Base-by-base conservation (phyloP, 805 yeast genomes). In the Suhomyces pyralidae region DNA sequence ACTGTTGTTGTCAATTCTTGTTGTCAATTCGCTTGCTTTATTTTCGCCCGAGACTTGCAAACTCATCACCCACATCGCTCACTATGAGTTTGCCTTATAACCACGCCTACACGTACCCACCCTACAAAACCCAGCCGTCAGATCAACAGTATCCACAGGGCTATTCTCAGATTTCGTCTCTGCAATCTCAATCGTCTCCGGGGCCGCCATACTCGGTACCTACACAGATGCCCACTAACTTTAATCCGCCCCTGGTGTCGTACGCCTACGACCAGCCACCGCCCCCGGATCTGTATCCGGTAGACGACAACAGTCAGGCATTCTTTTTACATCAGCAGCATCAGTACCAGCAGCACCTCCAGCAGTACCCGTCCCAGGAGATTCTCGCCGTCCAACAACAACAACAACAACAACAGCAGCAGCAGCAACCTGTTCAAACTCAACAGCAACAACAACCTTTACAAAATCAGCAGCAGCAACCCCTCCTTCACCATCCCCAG, bases 371-470 rank as follows among this genome's bases (percentile, higher is more conserved):
- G 47, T 28, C 17, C 2, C 52, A 24, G 20, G 22, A 36, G 28
- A 28, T 40, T 38, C 40, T 15, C 9, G 36, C 22, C 7, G 36
- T 28, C 14, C 36, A 44, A 10, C 55, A 49, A 25, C 48, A 50
- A 14, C 51, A 49, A 10, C 44, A 34, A 19, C 54, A 46, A 40
- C 47, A 45, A 8, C 55, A 46, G 17, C 51, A 51, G 50, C 51
- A 45, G 14, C 36, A n/a, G n/a, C n/a, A n/a, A n/a, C n/a, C 14
- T 9, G 12, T 9, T 9, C 34, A 45, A 26, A 3, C 3, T n/a
- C 34, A 44, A n/a, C 55, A 49, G 7, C 48, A 50, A 1, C 51
- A 49, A 6, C 44, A 32, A 24, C 54, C 30, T 28, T 5, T 28
- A 1, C 30, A 28, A 28, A 28, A 14, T 28, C 30, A 46, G 32